Evolutionary conservation across 495 filamentous ascomycete species (phyloP).

Genomic region (Neurospora cerealis): DNA sequence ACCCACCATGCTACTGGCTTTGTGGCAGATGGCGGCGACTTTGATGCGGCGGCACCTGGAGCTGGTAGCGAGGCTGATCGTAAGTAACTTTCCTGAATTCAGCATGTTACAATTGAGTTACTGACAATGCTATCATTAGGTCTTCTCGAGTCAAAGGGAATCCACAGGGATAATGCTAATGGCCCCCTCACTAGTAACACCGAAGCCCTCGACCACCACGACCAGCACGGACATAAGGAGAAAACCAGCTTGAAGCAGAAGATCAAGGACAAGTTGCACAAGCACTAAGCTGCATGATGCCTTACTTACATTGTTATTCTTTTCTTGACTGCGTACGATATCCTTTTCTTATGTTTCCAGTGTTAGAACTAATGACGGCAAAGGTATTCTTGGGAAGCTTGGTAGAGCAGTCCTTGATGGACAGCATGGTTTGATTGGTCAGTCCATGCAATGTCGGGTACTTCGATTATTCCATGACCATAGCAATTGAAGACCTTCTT

Average conservation of each 20-base stretch:
- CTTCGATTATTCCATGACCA: background rate
- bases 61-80: constrained; percentile 56
- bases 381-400: background rate
- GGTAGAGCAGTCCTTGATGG: background rate
- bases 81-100: constrained; percentile 25
- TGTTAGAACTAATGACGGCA: background rate
- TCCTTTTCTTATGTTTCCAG: background rate
- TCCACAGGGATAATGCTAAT: constrained; percentile 13
- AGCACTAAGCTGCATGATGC: constrained; percentile 3
- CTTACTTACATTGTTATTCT: background rate
- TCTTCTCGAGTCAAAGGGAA: constrained; percentile 33
- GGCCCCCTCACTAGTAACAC: background rate
- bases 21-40: constrained; percentile 53
- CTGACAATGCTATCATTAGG: constrained; percentile 15
- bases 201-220: background rate
- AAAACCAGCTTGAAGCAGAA: constrained; percentile 31
- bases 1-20: constrained; percentile 29
- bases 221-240: constrained; percentile 10
- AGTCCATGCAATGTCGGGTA: background rate
- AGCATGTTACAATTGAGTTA: background rate
- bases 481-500: background rate
- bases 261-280: constrained; percentile 39
- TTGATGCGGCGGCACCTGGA: constrained; percentile 52
- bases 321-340: background rate
- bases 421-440: background rate